These are phyloP conservation scores for Quercus engelmannii DNA, from an alignment of 306 rosid species.

Conservation along the genomic window DNA sequence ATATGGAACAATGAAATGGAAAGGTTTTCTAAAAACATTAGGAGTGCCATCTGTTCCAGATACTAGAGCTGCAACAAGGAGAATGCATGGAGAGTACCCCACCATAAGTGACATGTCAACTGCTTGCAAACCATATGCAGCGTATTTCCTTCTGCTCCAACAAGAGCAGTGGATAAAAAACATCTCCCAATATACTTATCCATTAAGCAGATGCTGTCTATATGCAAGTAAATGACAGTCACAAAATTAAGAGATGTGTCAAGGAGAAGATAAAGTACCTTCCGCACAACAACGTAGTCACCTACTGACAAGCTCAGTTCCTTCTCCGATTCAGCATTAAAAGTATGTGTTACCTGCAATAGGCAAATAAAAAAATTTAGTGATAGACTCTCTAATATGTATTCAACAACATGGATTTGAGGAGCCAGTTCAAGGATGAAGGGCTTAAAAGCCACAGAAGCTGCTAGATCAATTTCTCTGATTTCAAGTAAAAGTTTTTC, in stretches of 20 bases:
- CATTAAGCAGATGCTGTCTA: background rate
- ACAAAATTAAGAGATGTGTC: conserved; percentile 2
- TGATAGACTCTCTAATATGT: background rate
- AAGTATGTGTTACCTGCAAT: conserved; percentile 77
- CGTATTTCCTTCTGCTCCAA: background rate
- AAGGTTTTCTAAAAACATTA: background rate
- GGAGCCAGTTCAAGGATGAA: conserved; percentile 6
- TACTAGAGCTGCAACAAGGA: background rate
- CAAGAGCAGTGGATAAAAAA: background rate
- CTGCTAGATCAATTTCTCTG: background rate
- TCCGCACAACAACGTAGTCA: conserved; percentile 84
- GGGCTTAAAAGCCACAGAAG: background rate
- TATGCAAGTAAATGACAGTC: background rate
- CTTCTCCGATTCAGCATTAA: conserved; percentile 68
- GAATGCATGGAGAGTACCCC: background rate
- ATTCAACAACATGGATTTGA: background rate
- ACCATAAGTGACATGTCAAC: background rate
- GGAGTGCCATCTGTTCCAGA: background rate
- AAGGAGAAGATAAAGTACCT: conserved; percentile 40
- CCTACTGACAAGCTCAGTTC: conserved; percentile 88
- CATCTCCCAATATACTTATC: background rate
- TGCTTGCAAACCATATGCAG: background rate
- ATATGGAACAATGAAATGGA: background rate
- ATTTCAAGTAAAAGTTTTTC: background rate
- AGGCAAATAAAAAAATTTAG: background rate